Conservation (phyloP, 2,329 filamentous ascomycete species). For the Ophioceras dolichostomum region DNA sequence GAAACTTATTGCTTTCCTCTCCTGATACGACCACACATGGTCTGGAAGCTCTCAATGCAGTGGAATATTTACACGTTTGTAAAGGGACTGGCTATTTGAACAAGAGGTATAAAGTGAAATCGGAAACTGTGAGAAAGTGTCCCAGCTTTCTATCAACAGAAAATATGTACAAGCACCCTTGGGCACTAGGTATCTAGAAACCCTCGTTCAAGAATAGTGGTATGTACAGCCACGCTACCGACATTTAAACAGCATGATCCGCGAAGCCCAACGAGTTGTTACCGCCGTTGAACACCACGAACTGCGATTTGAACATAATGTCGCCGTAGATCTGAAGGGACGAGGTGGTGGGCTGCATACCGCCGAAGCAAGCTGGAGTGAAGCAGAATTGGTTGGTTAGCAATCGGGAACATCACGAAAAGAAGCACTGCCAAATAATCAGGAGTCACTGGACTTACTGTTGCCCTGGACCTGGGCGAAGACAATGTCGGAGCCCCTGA, state of each 20-base stretch:
- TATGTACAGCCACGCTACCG: no score
- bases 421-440: not conserved
- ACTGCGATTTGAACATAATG: conserved; percentile 49
- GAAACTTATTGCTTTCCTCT: no score
- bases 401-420: not conserved
- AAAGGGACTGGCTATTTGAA: no score
- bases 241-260: conserved; percentile 22
- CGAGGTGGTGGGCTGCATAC: conserved; percentile 46
- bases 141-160: no score
- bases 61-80: no score
- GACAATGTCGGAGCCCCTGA: conserved; percentile 39
- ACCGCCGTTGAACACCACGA: conserved; percentile 43
- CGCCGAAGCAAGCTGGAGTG: conserved; percentile 48
- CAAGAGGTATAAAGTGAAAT: no score
- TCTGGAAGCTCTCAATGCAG: no score
- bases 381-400: not conserved
- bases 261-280: conserved; percentile 43
- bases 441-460: conserved; percentile 28
- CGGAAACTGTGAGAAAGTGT: no score
- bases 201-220: no score
- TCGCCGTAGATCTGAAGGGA: conserved; percentile 51
- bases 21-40: no score
- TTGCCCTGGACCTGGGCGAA: conserved; percentile 37
- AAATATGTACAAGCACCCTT: no score
- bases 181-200: no score